phyloP scores from a whole-genome alignment of 2,329 filamentous ascomycete species.

The Alternaria brassicicola region DNA sequence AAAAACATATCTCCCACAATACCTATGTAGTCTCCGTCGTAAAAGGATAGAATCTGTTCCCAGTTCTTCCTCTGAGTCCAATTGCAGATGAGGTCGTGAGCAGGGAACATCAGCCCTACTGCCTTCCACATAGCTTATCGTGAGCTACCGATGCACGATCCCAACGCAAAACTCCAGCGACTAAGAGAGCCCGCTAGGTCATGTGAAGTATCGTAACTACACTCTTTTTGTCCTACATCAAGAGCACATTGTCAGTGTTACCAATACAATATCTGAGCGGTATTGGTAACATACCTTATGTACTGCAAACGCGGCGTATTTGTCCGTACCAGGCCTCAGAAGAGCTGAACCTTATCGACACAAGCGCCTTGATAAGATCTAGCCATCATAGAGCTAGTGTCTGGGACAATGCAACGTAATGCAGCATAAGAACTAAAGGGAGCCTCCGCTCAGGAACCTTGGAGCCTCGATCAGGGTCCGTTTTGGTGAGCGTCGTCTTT shows the following conservation, averaged over 20 bases:
- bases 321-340: background rate
- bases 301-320: background rate
- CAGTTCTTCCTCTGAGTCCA: too few species aligned
- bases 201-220: background rate
- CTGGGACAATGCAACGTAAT: background rate
- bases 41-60: background rate
- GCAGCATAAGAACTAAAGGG: background rate
- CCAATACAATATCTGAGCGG: background rate
- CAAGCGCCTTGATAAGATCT: background rate
- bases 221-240: background rate
- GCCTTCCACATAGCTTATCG: background rate
- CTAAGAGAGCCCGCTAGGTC: background rate
- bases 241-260: background rate
- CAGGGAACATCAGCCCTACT: too few species aligned
- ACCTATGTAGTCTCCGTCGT: background rate
- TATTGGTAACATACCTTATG: background rate
- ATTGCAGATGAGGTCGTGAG: too few species aligned
- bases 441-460: background rate
- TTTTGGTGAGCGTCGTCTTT: background rate
- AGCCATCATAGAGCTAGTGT: background rate
- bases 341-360: background rate
- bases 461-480: background rate
- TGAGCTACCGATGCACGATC: background rate
- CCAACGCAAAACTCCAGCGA: background rate
- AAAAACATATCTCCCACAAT: background rate